These are phyloP conservation scores for Nevesoporus exiguus DNA, from an alignment of 768 basidiomycete genomes.

Conservation along the genomic window DNA sequence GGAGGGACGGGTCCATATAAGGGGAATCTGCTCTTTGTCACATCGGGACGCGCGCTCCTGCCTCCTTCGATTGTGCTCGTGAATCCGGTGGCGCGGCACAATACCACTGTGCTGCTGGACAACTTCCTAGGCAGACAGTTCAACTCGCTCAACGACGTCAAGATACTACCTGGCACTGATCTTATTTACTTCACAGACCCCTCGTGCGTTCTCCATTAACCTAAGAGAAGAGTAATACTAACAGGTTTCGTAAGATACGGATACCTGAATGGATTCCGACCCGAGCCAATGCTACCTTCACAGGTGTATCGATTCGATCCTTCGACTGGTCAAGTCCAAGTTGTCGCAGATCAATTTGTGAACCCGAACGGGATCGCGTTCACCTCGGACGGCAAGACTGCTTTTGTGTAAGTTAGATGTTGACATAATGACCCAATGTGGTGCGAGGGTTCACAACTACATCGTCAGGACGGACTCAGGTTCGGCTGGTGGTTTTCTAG, in stretches of 20 bases:
- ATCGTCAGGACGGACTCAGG: slow-evolving; percentile 33
- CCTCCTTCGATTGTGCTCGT: slow-evolving; percentile 66
- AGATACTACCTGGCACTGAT: slow-evolving; percentile 62
- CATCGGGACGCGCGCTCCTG: slow-evolving; percentile 59
- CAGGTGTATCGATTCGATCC: slow-evolving; percentile 79
- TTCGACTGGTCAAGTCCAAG: slow-evolving; percentile 57
- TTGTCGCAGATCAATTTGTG: slow-evolving; percentile 76
- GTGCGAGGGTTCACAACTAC: slow-evolving; percentile 6
- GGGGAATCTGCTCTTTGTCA: slow-evolving; percentile 57
- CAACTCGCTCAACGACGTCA: slow-evolving; percentile 80
- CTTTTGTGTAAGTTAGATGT: slow-evolving; percentile 50
- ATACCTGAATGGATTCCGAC: slow-evolving; percentile 62
- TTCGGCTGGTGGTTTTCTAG: slow-evolving; percentile 40
- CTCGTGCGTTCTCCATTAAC: slow-evolving; percentile 39
- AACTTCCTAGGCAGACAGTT: slow-evolving; percentile 82
- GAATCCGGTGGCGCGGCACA: slow-evolving; percentile 64
- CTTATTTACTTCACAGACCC: slow-evolving; percentile 77
- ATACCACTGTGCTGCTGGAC: slow-evolving; percentile 70
- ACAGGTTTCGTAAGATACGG: slow-evolving; percentile 47
- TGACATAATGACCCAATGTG: neutral
- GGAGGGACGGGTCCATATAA: slow-evolving; percentile 64
- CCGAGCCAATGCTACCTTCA: slow-evolving; percentile 60
- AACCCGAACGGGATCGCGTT: slow-evolving; percentile 76
- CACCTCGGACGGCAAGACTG: slow-evolving; percentile 56
- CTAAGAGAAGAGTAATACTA: neutral